Conservation (phyloP, 805 yeast species). For the Kodamaea fukazawae region DNA sequence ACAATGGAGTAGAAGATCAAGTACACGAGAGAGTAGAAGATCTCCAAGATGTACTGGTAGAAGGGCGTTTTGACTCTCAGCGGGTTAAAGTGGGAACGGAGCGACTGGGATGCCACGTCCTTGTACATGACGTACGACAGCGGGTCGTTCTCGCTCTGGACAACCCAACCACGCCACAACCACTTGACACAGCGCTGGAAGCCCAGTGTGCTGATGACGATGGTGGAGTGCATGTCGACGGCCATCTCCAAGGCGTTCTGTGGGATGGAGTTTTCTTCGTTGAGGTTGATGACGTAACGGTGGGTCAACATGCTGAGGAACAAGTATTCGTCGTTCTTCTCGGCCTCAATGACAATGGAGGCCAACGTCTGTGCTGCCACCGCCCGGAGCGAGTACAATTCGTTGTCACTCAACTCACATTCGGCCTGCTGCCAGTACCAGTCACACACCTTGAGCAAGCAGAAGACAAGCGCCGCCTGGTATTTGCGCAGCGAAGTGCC, state of each 20-base stretch:
- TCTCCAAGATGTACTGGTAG: constrained; percentile 75
- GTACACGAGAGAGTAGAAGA: constrained; percentile 62
- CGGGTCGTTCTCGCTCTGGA: constrained; percentile 70
- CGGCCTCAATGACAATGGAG: constrained; percentile 62
- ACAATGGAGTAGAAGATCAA: constrained; percentile 59
- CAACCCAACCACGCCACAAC: constrained; percentile 93
- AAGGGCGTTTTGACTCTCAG: constrained; percentile 81
- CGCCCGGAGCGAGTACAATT: constrained; percentile 57
- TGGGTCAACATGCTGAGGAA: constrained; percentile 77
- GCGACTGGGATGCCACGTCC: constrained; percentile 52
- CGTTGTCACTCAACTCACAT: constrained; percentile 65
- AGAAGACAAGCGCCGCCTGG: constrained; percentile 65
- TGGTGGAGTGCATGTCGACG: constrained; percentile 77
- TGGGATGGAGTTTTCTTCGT: constrained; percentile 61
- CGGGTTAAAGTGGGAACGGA: constrained; percentile 70
- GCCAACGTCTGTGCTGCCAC: constrained; percentile 75
- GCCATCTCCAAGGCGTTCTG: constrained; percentile 81
- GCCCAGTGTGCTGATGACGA: constrained; percentile 75
- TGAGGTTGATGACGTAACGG: constrained; percentile 63
- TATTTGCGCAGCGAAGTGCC: constrained; percentile 60
- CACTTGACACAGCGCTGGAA: constrained; percentile 84
- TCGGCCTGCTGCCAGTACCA: constrained; percentile 70
- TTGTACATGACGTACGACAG: constrained; percentile 63
- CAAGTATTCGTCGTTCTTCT: constrained; percentile 56
- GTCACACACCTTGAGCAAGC: constrained; percentile 67